Base-by-base conservation (phyloP, 768 basidiomycete species). In the Collybia mongolica region DNA sequence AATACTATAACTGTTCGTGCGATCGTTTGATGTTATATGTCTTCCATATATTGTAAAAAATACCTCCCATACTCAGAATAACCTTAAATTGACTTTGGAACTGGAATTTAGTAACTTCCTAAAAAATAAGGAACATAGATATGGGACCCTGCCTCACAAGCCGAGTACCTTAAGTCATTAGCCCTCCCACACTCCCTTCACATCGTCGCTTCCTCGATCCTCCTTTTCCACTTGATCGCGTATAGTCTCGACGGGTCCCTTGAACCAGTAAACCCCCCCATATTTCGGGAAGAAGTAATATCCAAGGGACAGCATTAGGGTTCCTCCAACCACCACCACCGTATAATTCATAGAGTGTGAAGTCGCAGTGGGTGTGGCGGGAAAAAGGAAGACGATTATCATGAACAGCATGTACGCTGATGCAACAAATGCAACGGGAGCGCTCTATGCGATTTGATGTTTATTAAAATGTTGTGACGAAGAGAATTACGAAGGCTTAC, bases 231-330 rank as follows among this genome's bases (percentile, higher is more conserved):
- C 14, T 32, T 32, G 32, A 32, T 32, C 11, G 32, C 22, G 39
- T 19, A 61, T 40, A 19, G 39, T 40, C 39, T 40, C 19, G 14
- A 63, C 51, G 6, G 65, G 65, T 11, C 64, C 66, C 37, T 46
- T 56, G 46, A 89, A 89, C 87, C 87, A 89, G 54, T 85, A 68
- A 6, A 75, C 71, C 5, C 87, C 89, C 11, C 88, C 87, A 49
- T 88, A 87, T 22, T 70, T 68, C 0, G 86, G 86, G 61, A 85
- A 75, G 67, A 82, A 90, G 62, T 83, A 90, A 72, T 82, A 90
- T 1, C 71, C 53, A 11, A 84, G 57, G 1, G 84, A 78, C 18
- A 88, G 71, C 2, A 72, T 37, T 47, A 88, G 65, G 2, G 82
- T 74, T 2, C 82, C 84, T 0, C 81, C 78, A 2, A 83, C 65